These are phyloP conservation scores for Panaeolus papilionaceus DNA, from an alignment of 768 basidiomycete genomes.

Conservation along the genomic window DNA sequence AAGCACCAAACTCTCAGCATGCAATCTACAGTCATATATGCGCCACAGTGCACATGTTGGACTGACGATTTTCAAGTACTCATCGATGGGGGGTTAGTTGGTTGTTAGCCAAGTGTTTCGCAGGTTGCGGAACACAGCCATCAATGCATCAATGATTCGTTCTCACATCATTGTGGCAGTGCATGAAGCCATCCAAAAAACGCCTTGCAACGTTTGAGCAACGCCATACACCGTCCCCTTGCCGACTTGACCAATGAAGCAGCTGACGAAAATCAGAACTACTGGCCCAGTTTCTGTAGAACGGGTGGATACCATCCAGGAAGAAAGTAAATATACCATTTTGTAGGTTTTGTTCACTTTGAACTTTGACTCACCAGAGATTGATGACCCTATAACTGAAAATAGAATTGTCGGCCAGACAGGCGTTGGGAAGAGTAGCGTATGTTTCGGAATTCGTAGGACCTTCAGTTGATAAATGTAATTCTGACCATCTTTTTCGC, in stretches of 20 bases:
- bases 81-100: too few species aligned
- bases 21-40: too few species aligned
- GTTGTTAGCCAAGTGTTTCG: too few species aligned
- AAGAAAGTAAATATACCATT: neutral
- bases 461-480: neutral
- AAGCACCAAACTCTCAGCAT: too few species aligned
- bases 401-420: conserved; percentile 1
- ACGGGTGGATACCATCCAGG: neutral
- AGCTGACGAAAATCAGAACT: neutral
- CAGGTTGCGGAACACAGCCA: too few species aligned
- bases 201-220: too few species aligned
- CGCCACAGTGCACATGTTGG: too few species aligned
- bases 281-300: neutral
- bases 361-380: neutral
- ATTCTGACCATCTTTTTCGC: too few species aligned
- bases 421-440: neutral
- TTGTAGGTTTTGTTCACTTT: neutral
- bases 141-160: neutral
- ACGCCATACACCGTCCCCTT: too few species aligned
- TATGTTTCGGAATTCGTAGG: neutral
- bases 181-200: too few species aligned
- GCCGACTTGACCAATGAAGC: neutral
- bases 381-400: neutral
- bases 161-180: too few species aligned
- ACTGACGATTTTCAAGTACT: too few species aligned